Evolutionary conservation across 345 rosid species (phyloP), one percentile per base, ranked within the genome.

Genomic region (Angophora floribunda): DNA sequence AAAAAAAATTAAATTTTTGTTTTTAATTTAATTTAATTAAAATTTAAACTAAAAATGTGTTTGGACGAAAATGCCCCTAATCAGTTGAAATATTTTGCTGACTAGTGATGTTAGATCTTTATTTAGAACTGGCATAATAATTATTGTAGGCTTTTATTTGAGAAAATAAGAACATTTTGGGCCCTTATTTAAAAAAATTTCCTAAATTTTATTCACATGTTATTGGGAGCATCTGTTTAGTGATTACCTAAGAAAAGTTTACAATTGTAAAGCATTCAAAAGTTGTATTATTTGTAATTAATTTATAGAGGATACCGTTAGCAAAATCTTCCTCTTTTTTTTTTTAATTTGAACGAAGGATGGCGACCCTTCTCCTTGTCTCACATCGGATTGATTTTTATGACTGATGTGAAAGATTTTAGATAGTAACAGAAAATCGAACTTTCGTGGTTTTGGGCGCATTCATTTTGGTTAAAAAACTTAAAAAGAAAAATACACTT

Each of bases 311-410:
- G 6, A 7, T 67, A 67, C 45, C 12, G 4, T 32, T 8, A 32
- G 44, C 0, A 30, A 67, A 1, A 67, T 65, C 0, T 7, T 65
- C 0, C 2, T 4, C 7, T 1, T 67, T 67, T n/a, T n/a, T n/a
- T n/a, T 16, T 30, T 15, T 30, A 1, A 5, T 9, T 32, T 8
- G 12, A 67, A 9, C 5, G 6, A 3, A 32, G 6, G 79, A 67
- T 32, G 79, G 41, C 6, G 1, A 15, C 44, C 8, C 32, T 32
- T 36, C 79, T 21, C 44, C 45, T 2, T 4, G 9, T 32, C 15
- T 30, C 1, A 1, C 45, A 32, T 32, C 6, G 1, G 2, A 32
- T 3, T 32, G 24, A 32, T 67, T 67, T 67, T 2, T n/a, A 67
- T 67, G 22, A 32, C 7, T 15, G 26, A 32, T 36, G 41, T 36